These are phyloP conservation scores for Parsonsia alboflavescens DNA, from an alignment of 257 asterid species.

Conservation along the genomic window DNA sequence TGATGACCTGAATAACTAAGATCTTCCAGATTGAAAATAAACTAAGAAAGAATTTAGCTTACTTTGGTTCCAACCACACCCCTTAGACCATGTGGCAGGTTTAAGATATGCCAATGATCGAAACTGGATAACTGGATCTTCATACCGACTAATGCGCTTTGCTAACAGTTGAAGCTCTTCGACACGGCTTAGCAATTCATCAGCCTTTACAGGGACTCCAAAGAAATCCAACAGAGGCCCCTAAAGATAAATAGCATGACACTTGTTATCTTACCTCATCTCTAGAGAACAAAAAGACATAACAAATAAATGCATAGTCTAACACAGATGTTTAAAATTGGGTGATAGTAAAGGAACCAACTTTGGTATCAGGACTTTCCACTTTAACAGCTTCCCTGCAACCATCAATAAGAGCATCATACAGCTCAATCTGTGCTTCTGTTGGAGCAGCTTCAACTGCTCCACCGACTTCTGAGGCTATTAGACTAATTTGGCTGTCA, in stretches of 20 bases:
- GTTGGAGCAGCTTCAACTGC: conserved; percentile 84
- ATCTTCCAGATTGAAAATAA: neutral
- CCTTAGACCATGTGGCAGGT: conserved; percentile 98
- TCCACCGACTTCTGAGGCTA: conserved; percentile 94
- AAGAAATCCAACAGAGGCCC: conserved; percentile 95
- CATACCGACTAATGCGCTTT: conserved; percentile 82
- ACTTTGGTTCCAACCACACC: conserved; percentile 99
- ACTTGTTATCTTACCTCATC: conserved; percentile 10
- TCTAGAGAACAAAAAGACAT: neutral
- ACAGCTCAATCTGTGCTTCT: conserved; percentile 93
- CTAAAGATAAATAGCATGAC: conserved; percentile 25
- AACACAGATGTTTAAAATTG: neutral
- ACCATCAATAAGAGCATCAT: conserved; percentile 88
- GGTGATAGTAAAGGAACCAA: conserved; percentile 22
- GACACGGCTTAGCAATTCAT: conserved; percentile 79
- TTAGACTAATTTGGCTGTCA: conserved; percentile 78
- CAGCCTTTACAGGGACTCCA: conserved; percentile 98
- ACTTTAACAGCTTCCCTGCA: conserved; percentile 83
- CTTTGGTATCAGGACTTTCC: conserved; percentile 71
- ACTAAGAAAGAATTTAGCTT: conserved; percentile 27
- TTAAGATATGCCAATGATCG: conserved; percentile 76
- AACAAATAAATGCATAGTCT: neutral
- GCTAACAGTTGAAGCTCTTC: conserved; percentile 96
- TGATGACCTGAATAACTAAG: conserved; percentile 2
- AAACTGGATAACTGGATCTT: conserved; percentile 83